phyloP scores from a whole-genome alignment of 805 yeast genomes.

The Brettanomyces bruxellensis region DNA sequence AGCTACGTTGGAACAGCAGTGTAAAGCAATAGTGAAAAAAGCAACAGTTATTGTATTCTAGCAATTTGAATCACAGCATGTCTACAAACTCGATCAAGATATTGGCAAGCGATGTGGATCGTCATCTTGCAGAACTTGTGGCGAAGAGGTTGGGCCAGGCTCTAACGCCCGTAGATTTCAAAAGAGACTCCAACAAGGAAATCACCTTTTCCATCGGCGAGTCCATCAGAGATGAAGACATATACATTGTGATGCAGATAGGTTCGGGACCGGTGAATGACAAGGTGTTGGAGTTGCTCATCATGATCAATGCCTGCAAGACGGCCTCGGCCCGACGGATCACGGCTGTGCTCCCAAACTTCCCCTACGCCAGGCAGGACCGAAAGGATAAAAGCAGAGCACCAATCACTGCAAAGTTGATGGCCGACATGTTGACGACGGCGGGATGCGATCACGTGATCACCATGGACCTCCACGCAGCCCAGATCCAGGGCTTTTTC shows the following conservation, averaged over 20 bases:
- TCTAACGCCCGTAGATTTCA: conserved; percentile 53
- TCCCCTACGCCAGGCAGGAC: conserved; percentile 97
- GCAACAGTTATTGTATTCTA: too few species aligned
- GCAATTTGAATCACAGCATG: conserved; percentile 29
- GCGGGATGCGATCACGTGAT: conserved; percentile 95
- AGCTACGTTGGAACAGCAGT: too few species aligned
- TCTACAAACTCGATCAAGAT: conserved; percentile 65
- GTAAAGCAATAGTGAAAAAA: too few species aligned
- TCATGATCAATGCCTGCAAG: conserved; percentile 89
- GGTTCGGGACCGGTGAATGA: conserved; percentile 82
- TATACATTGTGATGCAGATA: conserved; percentile 65
- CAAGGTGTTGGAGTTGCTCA: conserved; percentile 74
- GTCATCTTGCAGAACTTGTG: conserved; percentile 62
- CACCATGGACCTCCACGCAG: conserved; percentile 95
- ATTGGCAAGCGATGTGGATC: conserved; percentile 59
- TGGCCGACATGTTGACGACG: conserved; percentile 85
- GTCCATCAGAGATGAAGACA: conserved; percentile 86
- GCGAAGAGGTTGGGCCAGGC: conserved; percentile 47
- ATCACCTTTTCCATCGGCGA: conserved; percentile 84
- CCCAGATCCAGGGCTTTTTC: conserved; percentile 96
- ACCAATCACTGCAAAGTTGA: conserved; percentile 89
- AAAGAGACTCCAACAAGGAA: conserved; percentile 73
- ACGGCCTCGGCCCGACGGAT: conserved; percentile 93
- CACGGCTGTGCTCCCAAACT: conserved; percentile 91
- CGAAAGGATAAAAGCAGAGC: conserved; percentile 94